Base-by-base conservation (phyloP, 306 rosid genomes). In the Acacia acuminata region DNA sequence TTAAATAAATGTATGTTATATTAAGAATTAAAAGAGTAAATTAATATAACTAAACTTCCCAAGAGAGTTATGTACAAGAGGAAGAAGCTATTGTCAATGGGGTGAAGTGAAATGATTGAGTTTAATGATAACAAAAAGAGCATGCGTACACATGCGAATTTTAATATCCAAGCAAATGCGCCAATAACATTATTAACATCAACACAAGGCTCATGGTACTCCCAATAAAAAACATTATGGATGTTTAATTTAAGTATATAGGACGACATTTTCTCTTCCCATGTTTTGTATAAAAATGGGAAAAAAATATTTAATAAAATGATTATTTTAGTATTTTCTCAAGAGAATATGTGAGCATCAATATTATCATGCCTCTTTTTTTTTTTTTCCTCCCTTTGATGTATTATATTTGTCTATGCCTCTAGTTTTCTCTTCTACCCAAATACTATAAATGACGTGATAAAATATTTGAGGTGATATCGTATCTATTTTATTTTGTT, bases 11-110 rank as follows among this genome's bases (percentile, higher is more conserved):
- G 5, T 6, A 6, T 38, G 0, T 38, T 38, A 38, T 38, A 38
- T 6, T 38, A 5, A 38, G 0, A 0, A 0, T 6, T 1, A 0
- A 0, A 38, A 3, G 36, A 32, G 4, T 38, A 5, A 6, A 0
- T 5, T 6, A 1, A 22, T 10, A 22, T 2, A 3, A 10, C 32
- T 22, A 60, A 9, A 22, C 13, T 60, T 11, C 8, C n/a, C 10
- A 63, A 64, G 30, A 0, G 40, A 27, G 70, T 64, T 6, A 12
- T 24, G 11, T 6, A 55, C 4, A 55, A 30, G 38, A 14, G 4
- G 8, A 25, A 12, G 38, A 15, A 64, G 7, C 32, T 7, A 30
- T 27, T 30, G 40, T 64, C 0, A 11, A 8, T 63, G 1, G 27
- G 36, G 22, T 51, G 58, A 16, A 17, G 51, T 1, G 51, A 47